Evolutionary conservation across 73 alveolate genomes (phyloP), one percentile per base, ranked within the genome.

Genomic region (Paramecium pentaurelia): DNA sequence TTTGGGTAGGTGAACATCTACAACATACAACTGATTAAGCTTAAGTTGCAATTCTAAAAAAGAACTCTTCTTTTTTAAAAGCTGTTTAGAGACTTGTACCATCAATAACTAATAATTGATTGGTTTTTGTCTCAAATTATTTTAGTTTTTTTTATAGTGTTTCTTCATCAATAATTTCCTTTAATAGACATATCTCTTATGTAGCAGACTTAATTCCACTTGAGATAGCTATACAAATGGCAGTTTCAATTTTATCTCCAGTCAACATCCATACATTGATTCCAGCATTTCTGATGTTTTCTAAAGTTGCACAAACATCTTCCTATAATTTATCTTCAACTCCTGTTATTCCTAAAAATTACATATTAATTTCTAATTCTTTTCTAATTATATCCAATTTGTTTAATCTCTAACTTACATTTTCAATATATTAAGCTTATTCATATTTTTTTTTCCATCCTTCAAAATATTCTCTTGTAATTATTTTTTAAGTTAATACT

Each of bases 221-320:
- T n/a, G 99, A 95, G 2, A 97, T 94, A 44, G 99, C 98, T 36
- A 97, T 98, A 89, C 99, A 97, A 34, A 94, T 98, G 16, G 99
- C 99, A 12, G 99, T 98, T 89, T 98, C 99, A 10, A 96, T 97
- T 92, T 98, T 98, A 93, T 98, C 99, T 27, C 99, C 99, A 14
- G 99, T 98, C 30, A 98, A 95, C 99, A 98, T 97, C 99, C 99
- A 98, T 8, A 98, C 95, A 77, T 95, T 92, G 77, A 98, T 96
- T 11, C 99, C 99, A 34, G 98, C 99, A 25, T 93, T 92, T 93
- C 99, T 95, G 38, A 98, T 73, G 84, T 96, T 92, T 93, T 98
- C 99, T 28, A 98, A 94, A 2, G 99, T 98, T 27, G 59, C 42
- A 77, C 96, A 86, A 16, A 98, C 99, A 60, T 97, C 98, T 34